Base-by-base conservation (phyloP, 1,284 basidiomycete genomes). In the Boletus semigastroideus region DNA sequence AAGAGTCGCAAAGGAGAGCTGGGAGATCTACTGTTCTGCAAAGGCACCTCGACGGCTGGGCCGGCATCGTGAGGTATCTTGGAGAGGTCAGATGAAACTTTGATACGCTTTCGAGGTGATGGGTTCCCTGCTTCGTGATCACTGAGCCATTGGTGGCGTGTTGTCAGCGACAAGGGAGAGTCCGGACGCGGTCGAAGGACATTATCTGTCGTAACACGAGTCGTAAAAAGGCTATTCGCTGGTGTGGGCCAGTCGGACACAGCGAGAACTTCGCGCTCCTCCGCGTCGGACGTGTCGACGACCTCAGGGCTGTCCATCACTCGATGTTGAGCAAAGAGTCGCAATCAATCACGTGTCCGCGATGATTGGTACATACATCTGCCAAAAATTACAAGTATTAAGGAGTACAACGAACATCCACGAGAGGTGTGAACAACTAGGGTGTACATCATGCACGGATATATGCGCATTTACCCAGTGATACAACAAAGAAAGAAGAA, bases 241-340 rank as follows among this genome's bases (percentile, higher is more conserved):
- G 46, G 48, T 22, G 51, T 39, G n/a, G 44, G 45, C 55, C 43
- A 20, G 16, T 49, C 25, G 5, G 55, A 56, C 14, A 60, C 53
- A 27, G 56, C 48, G 12, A 76, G 56, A 31, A 73, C 70, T 58
- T 79, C 79, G 17, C 72, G 71, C 56, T 84, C 82, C 51, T 84
- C 82, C 38, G 70, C 62, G 55, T 84, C 83, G 2, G 82, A 84
- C 12, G 83, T 84, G 61, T 83, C 82, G n/a, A 84, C 77, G 49
- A 74, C 66, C 37, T 81, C 80, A 11, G 73, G 68, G 36, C 54
- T 54, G 20, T 71, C 65, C 66, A 69, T 19, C 36, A 9, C 25
- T 38, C 11, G 17, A 19, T 3, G 36, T 36, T 40, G 3, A 17
- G 31, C n/a, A 1, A 8, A 27, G 12, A 22, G 13, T 27, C 31